A percentile compares a stretch with the other conserved stretches of the same genome.
These are phyloP conservation scores for Protea cynaroides DNA, from an alignment of 164 flowering plant species.

Conservation along the genomic window DNA sequence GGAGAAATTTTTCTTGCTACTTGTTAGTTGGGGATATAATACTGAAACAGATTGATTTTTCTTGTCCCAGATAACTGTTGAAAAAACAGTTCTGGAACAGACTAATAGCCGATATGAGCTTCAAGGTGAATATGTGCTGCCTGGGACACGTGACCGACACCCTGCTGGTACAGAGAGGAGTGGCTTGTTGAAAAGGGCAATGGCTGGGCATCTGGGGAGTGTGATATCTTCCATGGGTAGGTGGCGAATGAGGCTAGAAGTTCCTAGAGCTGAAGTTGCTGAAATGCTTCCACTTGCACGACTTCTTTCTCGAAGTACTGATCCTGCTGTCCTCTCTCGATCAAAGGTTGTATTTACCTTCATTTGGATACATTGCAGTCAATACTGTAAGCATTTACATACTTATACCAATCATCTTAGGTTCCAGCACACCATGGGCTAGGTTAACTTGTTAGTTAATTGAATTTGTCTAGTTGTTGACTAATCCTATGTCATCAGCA, in stretches of 20 bases:
- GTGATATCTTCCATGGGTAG: constrained; percentile 98
- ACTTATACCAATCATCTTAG: no score
- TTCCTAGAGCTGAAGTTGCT: constrained; percentile 88
- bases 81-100: constrained; percentile 86
- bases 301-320: constrained; percentile 91
- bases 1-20: not conserved
- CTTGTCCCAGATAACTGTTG: constrained; percentile 69
- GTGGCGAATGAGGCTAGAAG: constrained; percentile 98
- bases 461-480: no score
- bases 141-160: constrained; percentile 81
- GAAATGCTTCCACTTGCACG: constrained; percentile 99
- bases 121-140: constrained; percentile 98
- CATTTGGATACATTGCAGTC: not conserved
- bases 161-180: constrained; percentile 46
- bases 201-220: constrained; percentile 86
- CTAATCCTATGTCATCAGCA: no score
- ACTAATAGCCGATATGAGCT: constrained; percentile 85
- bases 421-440: no score
- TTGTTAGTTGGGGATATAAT: constrained; percentile 2
- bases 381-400: no score
- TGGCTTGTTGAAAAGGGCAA: constrained; percentile 64
- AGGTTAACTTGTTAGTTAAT: no score
- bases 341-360: constrained; percentile 61
- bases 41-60: not conserved
- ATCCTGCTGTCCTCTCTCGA: constrained; percentile 93